Base-by-base conservation (phyloP, 495 filamentous ascomycete species). In the Darksidea phi region DNA sequence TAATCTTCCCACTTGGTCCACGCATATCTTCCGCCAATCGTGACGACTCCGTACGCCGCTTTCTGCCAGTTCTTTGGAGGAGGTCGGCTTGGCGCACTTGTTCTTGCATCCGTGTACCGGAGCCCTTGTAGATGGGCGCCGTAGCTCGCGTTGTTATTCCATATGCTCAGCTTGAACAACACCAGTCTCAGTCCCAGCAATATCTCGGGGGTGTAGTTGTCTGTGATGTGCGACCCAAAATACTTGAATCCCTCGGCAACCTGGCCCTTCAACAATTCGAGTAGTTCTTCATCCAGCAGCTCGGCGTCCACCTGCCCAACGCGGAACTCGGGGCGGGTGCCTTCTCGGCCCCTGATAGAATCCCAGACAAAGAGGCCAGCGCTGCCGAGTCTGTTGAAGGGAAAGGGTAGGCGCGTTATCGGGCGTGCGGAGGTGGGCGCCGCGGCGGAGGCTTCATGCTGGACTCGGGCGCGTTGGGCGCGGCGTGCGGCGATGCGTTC, bases 251-350 rank as follows among this genome's bases (percentile, higher is more conserved):
- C 94, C 55, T 96, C 89, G 53, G 89, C 89, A 13, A 92, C 88
- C 71, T 99, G 94, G 21, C 83, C 85, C 66, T 88, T 90, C 54
- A 99, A 75, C 67, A 97, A 77, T 21, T 85, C 83, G 11, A 97
- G 80, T 46, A 99, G 79, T 74, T 99, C 94, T 70, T 97, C 91
- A 72, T 99, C 94, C 41, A 99, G 76, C 32, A 99, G 76, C 71
- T 97, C 95, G 23, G 94, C 92, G 73, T 99, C 94, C 24, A 99
- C 88, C 77, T 99, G 94, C 6, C 93, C 91, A 11, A 99, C 95
- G 41, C 94, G 85, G 71, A 95, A 96, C 10, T 89, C 88, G 7
- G 94, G 95, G 18, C 82, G 77, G 20, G 87, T 92, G 23, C 89
- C 89, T 61, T 90, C 88, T 50, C 87, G 81, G n/a, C 84, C 86